Evolutionary conservation across 805 yeast species (phyloP).

Genomic region (Cyberlindnera misumaiensis): DNA sequence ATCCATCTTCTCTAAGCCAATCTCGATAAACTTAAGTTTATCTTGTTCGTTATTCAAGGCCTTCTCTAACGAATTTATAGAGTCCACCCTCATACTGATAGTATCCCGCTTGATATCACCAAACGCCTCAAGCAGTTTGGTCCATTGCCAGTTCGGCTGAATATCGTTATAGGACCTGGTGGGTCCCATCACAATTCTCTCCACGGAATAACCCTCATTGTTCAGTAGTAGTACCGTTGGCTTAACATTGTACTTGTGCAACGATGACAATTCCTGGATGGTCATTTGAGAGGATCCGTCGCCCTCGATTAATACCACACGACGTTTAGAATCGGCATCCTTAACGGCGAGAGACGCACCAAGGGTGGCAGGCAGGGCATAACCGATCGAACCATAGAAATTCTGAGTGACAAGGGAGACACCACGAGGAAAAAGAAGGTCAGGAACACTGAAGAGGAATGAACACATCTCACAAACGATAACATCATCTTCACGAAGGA

Average conservation of each 20-base stretch:
- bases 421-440: constrained; percentile 46
- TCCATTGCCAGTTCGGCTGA: constrained; percentile 51
- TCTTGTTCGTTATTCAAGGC: constrained; percentile 23
- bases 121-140: constrained; percentile 40
- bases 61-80: constrained; percentile 27
- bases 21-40: constrained; percentile 48
- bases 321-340: constrained; percentile 27
- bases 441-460: constrained; percentile 54
- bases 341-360: constrained; percentile 56
- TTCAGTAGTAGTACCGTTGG: constrained; percentile 57
- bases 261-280: constrained; percentile 56
- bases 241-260: constrained; percentile 44
- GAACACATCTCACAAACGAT: constrained; percentile 62
- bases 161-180: constrained; percentile 52
- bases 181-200: constrained; percentile 53
- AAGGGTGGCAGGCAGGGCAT: constrained; percentile 54
- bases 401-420: constrained; percentile 52
- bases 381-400: constrained; percentile 63
- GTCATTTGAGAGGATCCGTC: constrained; percentile 67
- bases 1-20: constrained; percentile 52
- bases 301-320: constrained; percentile 57
- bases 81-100: constrained; percentile 30
- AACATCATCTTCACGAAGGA: constrained; percentile 51
- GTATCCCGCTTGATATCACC: constrained; percentile 39
- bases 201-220: constrained; percentile 63